These are phyloP conservation scores for Xylaria intraflava DNA, from an alignment of 495 filamentous ascomycete genomes.

Conservation along the genomic window DNA sequence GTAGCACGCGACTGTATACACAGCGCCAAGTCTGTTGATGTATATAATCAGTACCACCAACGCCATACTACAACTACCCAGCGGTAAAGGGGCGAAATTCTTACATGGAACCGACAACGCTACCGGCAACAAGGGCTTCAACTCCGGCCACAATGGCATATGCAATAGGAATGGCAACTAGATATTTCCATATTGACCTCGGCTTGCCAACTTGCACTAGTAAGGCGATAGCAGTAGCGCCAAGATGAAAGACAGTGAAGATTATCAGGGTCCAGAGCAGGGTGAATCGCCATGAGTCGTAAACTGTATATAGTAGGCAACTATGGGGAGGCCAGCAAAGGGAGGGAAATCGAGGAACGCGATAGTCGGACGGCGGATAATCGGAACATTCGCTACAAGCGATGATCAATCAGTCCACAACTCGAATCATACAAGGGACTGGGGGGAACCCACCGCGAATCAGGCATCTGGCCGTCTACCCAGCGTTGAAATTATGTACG, in stretches of 20 bases:
- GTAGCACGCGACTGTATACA: slow-evolving; percentile 84
- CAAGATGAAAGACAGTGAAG: slow-evolving; percentile 59
- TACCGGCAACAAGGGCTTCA: slow-evolving; percentile 81
- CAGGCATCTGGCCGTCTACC: slow-evolving; percentile 5
- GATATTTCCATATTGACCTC: slow-evolving; percentile 58
- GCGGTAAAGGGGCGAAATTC: background rate
- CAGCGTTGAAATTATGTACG: background rate
- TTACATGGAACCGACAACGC: slow-evolving; percentile 80
- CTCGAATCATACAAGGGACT: background rate
- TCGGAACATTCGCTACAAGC: slow-evolving; percentile 31
- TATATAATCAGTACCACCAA: background rate
- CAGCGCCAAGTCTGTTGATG: slow-evolving; percentile 63
- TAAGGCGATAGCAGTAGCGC: slow-evolving; percentile 66
- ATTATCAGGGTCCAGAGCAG: slow-evolving; percentile 79
- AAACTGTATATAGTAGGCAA: slow-evolving; percentile 64
- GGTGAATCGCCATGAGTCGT: slow-evolving; percentile 88
- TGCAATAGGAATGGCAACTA: slow-evolving; percentile 69
- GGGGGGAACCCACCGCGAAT: background rate
- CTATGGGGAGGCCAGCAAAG: slow-evolving; percentile 40
- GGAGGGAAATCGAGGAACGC: slow-evolving; percentile 73
- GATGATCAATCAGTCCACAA: slow-evolving; percentile 18
- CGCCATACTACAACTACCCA: background rate
- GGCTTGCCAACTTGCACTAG: slow-evolving; percentile 57
- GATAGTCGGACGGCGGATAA: slow-evolving; percentile 58
- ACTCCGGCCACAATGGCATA: slow-evolving; percentile 69